phyloP scores from a whole-genome alignment of 345 rosid genomes.

The Zanthoxylum bungeanum region DNA sequence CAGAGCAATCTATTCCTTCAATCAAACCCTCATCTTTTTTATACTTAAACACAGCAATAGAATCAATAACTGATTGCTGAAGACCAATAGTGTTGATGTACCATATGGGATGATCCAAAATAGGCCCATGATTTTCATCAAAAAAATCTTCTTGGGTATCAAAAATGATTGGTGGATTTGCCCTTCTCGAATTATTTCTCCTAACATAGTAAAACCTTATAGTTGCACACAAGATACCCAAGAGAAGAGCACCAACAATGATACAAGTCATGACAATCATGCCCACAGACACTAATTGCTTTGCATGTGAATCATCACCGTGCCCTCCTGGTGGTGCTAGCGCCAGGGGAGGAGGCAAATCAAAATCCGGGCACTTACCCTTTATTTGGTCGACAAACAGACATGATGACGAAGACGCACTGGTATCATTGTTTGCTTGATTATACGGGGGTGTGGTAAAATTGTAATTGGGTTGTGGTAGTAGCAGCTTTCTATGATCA shows the following conservation, averaged over 20 bases:
- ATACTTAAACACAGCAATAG: constrained; percentile 52
- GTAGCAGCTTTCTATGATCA: not conserved
- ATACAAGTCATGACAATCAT: constrained; percentile 7
- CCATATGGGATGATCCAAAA: constrained; percentile 57
- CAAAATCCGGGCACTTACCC: not conserved
- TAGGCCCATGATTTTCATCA: constrained; percentile 35
- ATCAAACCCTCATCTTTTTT: constrained; percentile 43
- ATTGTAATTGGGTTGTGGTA: rapidly evolving
- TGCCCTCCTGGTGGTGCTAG: not conserved
- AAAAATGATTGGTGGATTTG: constrained; percentile 23
- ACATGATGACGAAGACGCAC: not conserved
- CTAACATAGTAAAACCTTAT: constrained; percentile 9
- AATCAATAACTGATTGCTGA: constrained; percentile 50
- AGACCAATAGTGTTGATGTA: constrained; percentile 60
- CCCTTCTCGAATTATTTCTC: constrained; percentile 20
- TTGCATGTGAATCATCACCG: not conserved
- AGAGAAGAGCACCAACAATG: constrained; percentile 23
- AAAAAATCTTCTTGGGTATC: constrained; percentile 24
- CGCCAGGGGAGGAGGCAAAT: not conserved
- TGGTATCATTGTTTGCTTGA: not conserved
- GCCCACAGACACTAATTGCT: not conserved
- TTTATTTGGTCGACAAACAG: rapidly evolving
- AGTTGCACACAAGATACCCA: constrained; percentile 13
- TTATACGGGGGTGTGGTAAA: rapidly evolving
- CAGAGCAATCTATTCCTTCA: constrained; percentile 83